Evolutionary conservation across 2,329 filamentous ascomycete species (phyloP).

Genomic region (Sphaceloma murrayae): DNA sequence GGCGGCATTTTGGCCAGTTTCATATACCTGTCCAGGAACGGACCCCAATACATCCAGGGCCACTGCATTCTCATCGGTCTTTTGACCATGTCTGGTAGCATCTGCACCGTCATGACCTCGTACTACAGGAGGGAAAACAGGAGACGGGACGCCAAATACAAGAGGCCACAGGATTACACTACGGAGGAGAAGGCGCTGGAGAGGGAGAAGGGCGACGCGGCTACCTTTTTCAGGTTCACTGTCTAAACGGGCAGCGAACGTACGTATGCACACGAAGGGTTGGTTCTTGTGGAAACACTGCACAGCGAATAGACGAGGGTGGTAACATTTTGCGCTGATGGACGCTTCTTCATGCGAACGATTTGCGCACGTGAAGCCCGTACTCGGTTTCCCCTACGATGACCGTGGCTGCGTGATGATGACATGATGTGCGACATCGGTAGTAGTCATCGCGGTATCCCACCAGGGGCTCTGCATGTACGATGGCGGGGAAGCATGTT

Average conservation of each 20-base stretch:
- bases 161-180: slow-evolving; percentile 43
- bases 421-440: slow-evolving; percentile 1
- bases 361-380: no score
- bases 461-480: neutral
- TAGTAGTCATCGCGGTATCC: neutral
- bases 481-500: slow-evolving; percentile 2
- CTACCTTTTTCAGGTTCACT: slow-evolving; percentile 37
- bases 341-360: no score
- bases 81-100: slow-evolving; percentile 28
- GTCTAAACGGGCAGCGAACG: slow-evolving; percentile 18
- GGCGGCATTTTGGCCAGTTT: slow-evolving; percentile 42
- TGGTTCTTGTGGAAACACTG: no score
- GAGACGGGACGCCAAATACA: slow-evolving; percentile 42
- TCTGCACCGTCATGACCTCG: slow-evolving; percentile 47
- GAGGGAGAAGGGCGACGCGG: slow-evolving; percentile 48
- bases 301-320: no score
- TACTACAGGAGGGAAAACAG: slow-evolving; percentile 50
- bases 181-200: slow-evolving; percentile 45
- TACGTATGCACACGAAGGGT: neutral
- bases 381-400: neutral
- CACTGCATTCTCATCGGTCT: slow-evolving; percentile 39
- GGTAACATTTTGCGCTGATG: no score
- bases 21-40: slow-evolving; percentile 39
- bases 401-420: slow-evolving; percentile 9
- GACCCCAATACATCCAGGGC: slow-evolving; percentile 37